Evolutionary conservation across 257 asterid genomes (phyloP).

Genomic region (Solanum piurae): DNA sequence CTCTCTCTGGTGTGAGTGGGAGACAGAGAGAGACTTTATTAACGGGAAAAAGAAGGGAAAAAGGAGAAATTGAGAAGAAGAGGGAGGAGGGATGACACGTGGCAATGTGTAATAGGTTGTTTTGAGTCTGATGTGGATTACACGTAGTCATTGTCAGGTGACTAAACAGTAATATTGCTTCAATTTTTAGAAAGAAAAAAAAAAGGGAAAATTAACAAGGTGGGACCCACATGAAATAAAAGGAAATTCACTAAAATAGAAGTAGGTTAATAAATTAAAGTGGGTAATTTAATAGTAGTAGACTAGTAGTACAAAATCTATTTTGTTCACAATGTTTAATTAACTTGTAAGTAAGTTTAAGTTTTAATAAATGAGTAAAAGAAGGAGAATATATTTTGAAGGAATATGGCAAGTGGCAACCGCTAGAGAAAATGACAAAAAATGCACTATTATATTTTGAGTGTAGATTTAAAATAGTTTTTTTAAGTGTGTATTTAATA

Average conservation of each 20-base stretch:
- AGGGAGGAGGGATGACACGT: background rate
- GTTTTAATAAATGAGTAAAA: background rate
- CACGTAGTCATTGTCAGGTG: background rate
- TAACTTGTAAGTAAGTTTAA: background rate
- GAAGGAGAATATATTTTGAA: background rate
- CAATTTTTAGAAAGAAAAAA: background rate
- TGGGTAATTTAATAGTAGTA: background rate
- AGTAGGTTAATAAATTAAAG: background rate
- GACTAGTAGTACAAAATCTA: background rate
- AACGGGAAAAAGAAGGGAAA: background rate
- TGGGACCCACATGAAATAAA: background rate
- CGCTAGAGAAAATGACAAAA: background rate
- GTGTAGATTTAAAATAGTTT: background rate
- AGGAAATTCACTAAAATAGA: background rate
- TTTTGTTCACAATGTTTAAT: background rate
- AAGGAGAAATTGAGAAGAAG: background rate
- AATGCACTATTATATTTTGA: no score
- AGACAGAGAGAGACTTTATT: slow-evolving; percentile 1
- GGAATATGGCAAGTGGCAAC: background rate
- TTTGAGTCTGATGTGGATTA: slow-evolving; percentile 13
- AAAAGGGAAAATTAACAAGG: background rate
- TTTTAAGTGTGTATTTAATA: background rate
- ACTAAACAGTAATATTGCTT: background rate
- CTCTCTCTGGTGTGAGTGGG: slow-evolving; percentile 11
- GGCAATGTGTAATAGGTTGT: background rate